Base-by-base conservation (phyloP, 768 basidiomycete species). In the Mycena chlorophos region DNA sequence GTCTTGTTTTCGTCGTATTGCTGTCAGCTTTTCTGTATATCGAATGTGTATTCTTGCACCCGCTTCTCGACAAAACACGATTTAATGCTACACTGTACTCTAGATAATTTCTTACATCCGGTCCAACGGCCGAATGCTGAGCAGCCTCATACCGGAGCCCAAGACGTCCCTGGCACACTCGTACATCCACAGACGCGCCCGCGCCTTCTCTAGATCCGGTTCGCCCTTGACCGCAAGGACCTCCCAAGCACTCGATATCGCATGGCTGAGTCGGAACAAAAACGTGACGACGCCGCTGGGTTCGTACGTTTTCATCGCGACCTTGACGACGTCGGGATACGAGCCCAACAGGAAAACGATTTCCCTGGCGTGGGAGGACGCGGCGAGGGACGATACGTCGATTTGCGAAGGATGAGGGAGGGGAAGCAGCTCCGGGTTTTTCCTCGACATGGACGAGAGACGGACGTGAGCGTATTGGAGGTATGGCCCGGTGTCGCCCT, bases 391-490 rank as follows among this genome's bases (percentile, higher is more conserved):
- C 1, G 76, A 72, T 6, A 84, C 83, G 64, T 87, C 75, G 69
- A 96, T 88, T 59, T 85, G 71, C n/a, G 83, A 75, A 8, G 83
- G 82, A 0, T 80, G 70, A 0, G 90, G 89, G 10, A 92, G 84
- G 19, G 93, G 87, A 37, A 91, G 73, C 27, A 95, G 85, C 55
- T 90, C 82, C 2, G 92, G 91, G 72, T 95, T 94, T 73, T 96
- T 95, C 54, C 94, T 91, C 62, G 85, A 85, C 67, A 98, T 88
- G 1, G 94, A 97, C 5, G 88, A 82, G 27, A 98, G 78, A 19
- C 95, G 91, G 63, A 94, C 94, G 73, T 97, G 95, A 0, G 94
- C 92, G 70, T 98, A 98, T 76, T 98, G 95, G 25, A 98, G 84
- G 75, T 97, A 98, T 0, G 94, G 92, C 1, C 92, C 93, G 0